Evolutionary conservation across 129 eudicot species (phyloP).

Genomic region (Apium graveolens): DNA sequence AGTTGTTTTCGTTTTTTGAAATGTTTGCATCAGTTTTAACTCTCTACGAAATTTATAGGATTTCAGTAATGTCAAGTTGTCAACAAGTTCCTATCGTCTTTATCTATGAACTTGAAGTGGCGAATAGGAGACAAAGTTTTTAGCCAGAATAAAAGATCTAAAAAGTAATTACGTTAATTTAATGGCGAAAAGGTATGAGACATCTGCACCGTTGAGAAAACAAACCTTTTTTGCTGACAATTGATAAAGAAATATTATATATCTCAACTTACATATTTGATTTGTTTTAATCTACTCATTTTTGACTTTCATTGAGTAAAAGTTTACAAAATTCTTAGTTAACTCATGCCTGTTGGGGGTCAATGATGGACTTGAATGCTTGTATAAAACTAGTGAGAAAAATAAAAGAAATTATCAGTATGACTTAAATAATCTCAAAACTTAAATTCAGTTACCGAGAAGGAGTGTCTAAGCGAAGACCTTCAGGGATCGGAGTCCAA

Average conservation of each 20-base stretch:
- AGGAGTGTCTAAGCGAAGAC: not conserved
- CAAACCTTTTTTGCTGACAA: not conserved
- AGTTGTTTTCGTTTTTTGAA: not conserved
- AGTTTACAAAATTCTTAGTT: not conserved
- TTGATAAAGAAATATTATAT: not conserved
- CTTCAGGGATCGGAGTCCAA: not conserved
- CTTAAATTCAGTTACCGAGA: not conserved
- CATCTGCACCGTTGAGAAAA: not conserved
- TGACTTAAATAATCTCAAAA: not conserved
- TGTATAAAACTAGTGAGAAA: not conserved
- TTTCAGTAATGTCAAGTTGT: not conserved
- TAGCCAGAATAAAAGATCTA: not conserved
- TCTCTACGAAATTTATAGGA: not conserved
- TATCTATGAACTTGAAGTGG: slow-evolving; percentile 9
- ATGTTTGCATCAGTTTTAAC: not conserved
- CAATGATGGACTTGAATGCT: not conserved
- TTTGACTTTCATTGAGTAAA: not conserved
- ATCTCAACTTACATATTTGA: not conserved
- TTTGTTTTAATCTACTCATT: not conserved
- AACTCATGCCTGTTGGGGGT: not conserved
- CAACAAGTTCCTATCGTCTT: slow-evolving; percentile 2
- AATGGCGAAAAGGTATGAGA: not conserved
- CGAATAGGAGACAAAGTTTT: not conserved
- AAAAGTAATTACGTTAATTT: not conserved
- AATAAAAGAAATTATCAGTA: too few relatives aligned